Conservation (phyloP, 495 filamentous ascomycete genomes). For the Penicillium malachiteum region DNA sequence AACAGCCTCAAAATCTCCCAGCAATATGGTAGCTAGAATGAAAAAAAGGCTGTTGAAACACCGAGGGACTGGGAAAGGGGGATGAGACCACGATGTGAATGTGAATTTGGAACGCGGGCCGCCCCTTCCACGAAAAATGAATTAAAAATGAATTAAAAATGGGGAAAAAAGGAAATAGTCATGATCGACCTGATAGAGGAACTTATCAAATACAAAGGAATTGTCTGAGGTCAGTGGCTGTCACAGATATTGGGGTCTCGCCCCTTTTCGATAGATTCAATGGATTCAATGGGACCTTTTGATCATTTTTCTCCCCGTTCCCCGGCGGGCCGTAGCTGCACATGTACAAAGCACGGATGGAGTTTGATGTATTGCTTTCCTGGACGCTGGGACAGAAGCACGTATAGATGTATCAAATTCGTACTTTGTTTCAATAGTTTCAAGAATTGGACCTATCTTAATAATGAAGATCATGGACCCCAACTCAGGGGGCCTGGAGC, state of each 20-base stretch:
- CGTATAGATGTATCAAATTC: background rate
- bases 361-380: conserved; percentile 4
- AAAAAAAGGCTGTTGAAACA: conserved; percentile 8
- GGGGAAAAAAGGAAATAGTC: no score
- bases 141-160: no score
- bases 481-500: background rate
- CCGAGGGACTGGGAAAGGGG: conserved; percentile 18
- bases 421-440: background rate
- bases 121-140: background rate
- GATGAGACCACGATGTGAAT: conserved; percentile 10
- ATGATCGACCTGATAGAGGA: conserved; percentile 8
- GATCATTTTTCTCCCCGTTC: conserved; percentile 5
- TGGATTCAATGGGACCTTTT: no score
- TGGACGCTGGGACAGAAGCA: conserved; percentile 1
- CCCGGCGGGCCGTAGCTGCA: conserved; percentile 17
- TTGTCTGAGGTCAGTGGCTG: background rate
- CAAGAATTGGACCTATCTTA: conserved; percentile 1
- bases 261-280: background rate
- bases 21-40: conserved; percentile 10
- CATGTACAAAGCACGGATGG: conserved; percentile 11
- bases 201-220: conserved; percentile 16
- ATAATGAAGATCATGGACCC: conserved; percentile 4
- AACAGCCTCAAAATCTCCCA: conserved; percentile 6
- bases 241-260: background rate
- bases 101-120: background rate